Evolutionary conservation across 805 yeast genomes (phyloP).

Genomic region (Metschnikowia santaceciliae): DNA sequence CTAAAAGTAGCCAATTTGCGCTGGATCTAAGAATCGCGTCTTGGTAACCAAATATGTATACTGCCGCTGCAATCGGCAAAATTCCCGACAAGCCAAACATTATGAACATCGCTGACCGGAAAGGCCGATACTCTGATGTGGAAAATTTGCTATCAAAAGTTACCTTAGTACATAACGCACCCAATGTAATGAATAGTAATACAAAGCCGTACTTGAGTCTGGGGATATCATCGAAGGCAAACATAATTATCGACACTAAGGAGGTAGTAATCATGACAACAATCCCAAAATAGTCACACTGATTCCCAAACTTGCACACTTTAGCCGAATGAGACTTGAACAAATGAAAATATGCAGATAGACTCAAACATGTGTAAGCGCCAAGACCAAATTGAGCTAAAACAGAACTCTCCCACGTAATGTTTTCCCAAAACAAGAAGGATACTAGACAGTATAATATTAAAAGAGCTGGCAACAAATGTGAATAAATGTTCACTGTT

Average conservation of each 20-base stretch:
- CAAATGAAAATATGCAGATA: slow-evolving; percentile 66
- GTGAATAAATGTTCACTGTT: slow-evolving; percentile 67
- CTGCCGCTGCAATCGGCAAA: slow-evolving; percentile 62
- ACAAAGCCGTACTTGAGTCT: slow-evolving; percentile 36
- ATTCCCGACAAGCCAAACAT: slow-evolving; percentile 75
- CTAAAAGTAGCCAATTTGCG: slow-evolving; percentile 58
- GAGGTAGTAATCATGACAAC: slow-evolving; percentile 54
- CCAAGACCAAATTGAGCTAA: slow-evolving; percentile 55
- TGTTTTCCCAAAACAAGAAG: background rate
- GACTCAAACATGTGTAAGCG: slow-evolving; percentile 53
- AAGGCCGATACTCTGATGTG: slow-evolving; percentile 68
- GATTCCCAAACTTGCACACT: slow-evolving; percentile 57
- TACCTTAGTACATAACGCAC: slow-evolving; percentile 55
- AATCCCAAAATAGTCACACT: slow-evolving; percentile 73
- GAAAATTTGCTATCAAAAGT: slow-evolving; percentile 66
- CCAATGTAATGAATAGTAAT: slow-evolving; percentile 49
- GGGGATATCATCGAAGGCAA: slow-evolving; percentile 44
- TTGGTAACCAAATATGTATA: slow-evolving; percentile 43
- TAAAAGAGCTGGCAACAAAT: slow-evolving; percentile 44
- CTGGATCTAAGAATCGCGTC: slow-evolving; percentile 51
- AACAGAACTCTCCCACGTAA: slow-evolving; percentile 43
- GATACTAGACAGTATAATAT: slow-evolving; percentile 7
- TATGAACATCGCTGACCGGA: slow-evolving; percentile 75
- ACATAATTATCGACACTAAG: slow-evolving; percentile 29
- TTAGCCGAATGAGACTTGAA: slow-evolving; percentile 61